Conservation (phyloP, 1,139 yeast genomes). For the Hansenula anomala region DNA sequence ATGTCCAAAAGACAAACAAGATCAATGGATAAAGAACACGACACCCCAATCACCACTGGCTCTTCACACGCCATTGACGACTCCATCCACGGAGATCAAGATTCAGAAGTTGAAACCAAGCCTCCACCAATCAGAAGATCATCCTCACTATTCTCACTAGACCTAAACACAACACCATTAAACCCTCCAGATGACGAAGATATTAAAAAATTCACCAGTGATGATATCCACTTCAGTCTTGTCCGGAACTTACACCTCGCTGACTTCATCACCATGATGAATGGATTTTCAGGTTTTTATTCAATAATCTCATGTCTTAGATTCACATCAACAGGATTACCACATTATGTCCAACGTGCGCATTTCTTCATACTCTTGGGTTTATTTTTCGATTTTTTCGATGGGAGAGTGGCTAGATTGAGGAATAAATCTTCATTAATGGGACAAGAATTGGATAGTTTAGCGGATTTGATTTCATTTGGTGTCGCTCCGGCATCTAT, state of each 20-base stretch:
- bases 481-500: conserved; percentile 93
- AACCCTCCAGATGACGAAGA: conserved; percentile 70
- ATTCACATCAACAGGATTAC: conserved; percentile 61
- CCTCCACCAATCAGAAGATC: conserved; percentile 28
- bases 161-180: conserved; percentile 26
- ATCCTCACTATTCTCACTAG: conserved; percentile 34
- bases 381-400: conserved; percentile 90
- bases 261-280: conserved; percentile 87
- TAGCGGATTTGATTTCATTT: conserved; percentile 90
- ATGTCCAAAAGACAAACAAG: conserved; percentile 15
- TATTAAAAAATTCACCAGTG: conserved; percentile 72
- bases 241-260: conserved; percentile 87
- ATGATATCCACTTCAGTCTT: conserved; percentile 73
- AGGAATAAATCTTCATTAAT: conserved; percentile 87
- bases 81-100: no score
- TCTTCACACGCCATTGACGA: no score
- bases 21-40: conserved; percentile 7
- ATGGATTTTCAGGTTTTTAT: conserved; percentile 87
- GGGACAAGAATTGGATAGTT: conserved; percentile 96
- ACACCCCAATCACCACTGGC: no score
- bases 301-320: conserved; percentile 83
- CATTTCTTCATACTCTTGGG: conserved; percentile 86
- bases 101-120: conserved; percentile 12
- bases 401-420: conserved; percentile 94
- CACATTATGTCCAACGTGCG: conserved; percentile 80